Evolutionary conservation across 768 basidiomycete species (phyloP).

Genomic region (Phylloporus rhodoxanthus): DNA sequence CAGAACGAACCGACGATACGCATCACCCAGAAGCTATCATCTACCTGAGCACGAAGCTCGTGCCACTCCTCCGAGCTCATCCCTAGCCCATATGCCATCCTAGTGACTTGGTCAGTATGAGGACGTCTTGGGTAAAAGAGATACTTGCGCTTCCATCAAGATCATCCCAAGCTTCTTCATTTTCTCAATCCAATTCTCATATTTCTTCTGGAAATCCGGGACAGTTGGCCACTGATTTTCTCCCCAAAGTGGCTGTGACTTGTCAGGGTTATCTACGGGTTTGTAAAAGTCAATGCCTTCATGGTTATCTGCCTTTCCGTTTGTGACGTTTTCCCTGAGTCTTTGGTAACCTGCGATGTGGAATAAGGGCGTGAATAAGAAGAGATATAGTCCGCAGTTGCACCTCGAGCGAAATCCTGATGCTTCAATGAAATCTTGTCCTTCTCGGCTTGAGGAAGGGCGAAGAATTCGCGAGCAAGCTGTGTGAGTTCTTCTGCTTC

Average conservation of each 20-base stretch:
- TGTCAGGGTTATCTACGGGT: slow-evolving; percentile 66
- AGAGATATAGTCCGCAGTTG: neutral
- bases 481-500: slow-evolving; percentile 62
- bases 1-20: slow-evolving; percentile 60
- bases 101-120: slow-evolving; percentile 23
- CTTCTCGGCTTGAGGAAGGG: slow-evolving; percentile 69
- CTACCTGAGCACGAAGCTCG: slow-evolving; percentile 59
- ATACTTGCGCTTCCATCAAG: slow-evolving; percentile 78
- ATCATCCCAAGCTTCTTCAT: slow-evolving; percentile 79
- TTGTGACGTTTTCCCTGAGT: slow-evolving; percentile 81
- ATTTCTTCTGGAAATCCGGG: slow-evolving; percentile 52
- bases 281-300: slow-evolving; percentile 82
- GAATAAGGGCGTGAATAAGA: neutral
- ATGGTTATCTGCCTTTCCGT: slow-evolving; percentile 77
- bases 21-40: slow-evolving; percentile 89
- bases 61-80: slow-evolving; percentile 67
- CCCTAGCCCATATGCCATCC: slow-evolving; percentile 79
- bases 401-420: slow-evolving; percentile 78
- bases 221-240: slow-evolving; percentile 81
- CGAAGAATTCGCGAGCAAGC: slow-evolving; percentile 70
- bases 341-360: slow-evolving; percentile 61
- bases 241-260: slow-evolving; percentile 68
- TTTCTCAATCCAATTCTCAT: slow-evolving; percentile 73
- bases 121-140: neutral
- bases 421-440: slow-evolving; percentile 61